Base-by-base conservation (phyloP, 495 filamentous ascomycete species). In the Chaetomium tenue region DNA sequence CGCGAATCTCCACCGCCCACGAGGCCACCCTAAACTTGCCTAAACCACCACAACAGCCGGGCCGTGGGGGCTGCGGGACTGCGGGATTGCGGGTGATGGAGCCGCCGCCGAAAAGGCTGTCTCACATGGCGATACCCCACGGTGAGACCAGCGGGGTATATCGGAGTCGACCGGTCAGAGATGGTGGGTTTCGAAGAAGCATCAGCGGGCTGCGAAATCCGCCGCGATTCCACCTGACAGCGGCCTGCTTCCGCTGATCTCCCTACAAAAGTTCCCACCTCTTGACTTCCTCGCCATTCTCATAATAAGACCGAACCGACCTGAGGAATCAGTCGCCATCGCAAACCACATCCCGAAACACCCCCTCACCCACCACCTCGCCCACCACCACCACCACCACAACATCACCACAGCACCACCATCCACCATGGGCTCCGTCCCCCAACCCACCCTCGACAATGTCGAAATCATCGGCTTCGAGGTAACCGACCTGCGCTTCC, bases 401-500 rank as follows among this genome's bases (percentile, higher is more conserved):
- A 18, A 3, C 52, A 15, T 7, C 52, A 37, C 16, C 26, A 20
- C 26, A 9, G 0, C 48, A 9, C 26, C 18, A 16, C 44, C 15
- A 6, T 6, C 18, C 26, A 52, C 26, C 26, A 15, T 54, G 33
- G 60, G 42, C 67, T 69, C 51, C 46, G 81, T 81, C 77, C 58
- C 75, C 15, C 76, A 82, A 82, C 86, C 93, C 68, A 93, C 88
- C 39, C 11, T 58, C 23, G 56, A 58, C 56, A 28, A 44, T 18
- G 56, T 58, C 56, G 56, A 58, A 23, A 93, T 96, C 75, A 91
- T 88, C 60, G 82, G 86, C 61, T 89, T 85, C 73, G 82, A 82
- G 66, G 91, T 90, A 52, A 84, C 88, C 70, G 92, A 96, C 78
- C 89, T 96, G 73, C 86, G 92, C 74, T 96, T 96, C 80, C 92